Evolutionary conservation across 441 rosid species (phyloP).

Genomic region (Kokia cookei): DNA sequence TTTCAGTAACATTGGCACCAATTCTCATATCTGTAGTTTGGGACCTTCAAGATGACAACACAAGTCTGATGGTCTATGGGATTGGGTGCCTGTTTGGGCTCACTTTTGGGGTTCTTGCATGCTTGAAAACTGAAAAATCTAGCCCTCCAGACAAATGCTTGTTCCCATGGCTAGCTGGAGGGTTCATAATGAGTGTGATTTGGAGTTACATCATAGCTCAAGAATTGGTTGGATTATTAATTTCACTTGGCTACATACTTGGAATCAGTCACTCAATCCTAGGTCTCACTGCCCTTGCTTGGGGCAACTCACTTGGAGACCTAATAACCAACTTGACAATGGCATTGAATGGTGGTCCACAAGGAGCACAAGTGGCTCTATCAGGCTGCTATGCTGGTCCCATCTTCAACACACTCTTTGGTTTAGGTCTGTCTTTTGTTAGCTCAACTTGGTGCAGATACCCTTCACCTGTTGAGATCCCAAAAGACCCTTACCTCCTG

Average conservation of each 20-base stretch:
- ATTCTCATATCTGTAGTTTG: slow-evolving; percentile 47
- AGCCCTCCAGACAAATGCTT: slow-evolving; percentile 56
- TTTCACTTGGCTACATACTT: slow-evolving; percentile 54
- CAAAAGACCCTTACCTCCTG: slow-evolving; percentile 46
- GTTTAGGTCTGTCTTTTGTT: slow-evolving; percentile 64
- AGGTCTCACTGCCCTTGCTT: slow-evolving; percentile 80
- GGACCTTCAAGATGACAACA: slow-evolving; percentile 25
- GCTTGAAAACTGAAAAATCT: slow-evolving; percentile 37
- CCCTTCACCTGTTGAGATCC: slow-evolving; percentile 42
- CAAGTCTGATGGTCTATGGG: slow-evolving; percentile 29
- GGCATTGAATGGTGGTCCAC: slow-evolving; percentile 52
- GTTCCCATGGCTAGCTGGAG: slow-evolving; percentile 69
- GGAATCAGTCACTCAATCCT: slow-evolving; percentile 62
- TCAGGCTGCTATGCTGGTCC: slow-evolving; percentile 92
- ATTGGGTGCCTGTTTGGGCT: slow-evolving; percentile 40
- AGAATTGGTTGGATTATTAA: slow-evolving; percentile 69
- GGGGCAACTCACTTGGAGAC: slow-evolving; percentile 91
- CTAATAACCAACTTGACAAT: slow-evolving; percentile 60
- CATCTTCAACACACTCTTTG: slow-evolving; percentile 65
- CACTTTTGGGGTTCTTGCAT: slow-evolving; percentile 42
- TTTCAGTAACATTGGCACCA: slow-evolving; percentile 60
- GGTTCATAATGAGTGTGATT: slow-evolving; percentile 73
- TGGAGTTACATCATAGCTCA: slow-evolving; percentile 85
- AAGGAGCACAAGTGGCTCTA: slow-evolving; percentile 72
- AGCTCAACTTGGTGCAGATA: slow-evolving; percentile 44